Conservation (phyloP, 2,329 filamentous ascomycete species). For the Colletotrichum lindemuthianum region DNA sequence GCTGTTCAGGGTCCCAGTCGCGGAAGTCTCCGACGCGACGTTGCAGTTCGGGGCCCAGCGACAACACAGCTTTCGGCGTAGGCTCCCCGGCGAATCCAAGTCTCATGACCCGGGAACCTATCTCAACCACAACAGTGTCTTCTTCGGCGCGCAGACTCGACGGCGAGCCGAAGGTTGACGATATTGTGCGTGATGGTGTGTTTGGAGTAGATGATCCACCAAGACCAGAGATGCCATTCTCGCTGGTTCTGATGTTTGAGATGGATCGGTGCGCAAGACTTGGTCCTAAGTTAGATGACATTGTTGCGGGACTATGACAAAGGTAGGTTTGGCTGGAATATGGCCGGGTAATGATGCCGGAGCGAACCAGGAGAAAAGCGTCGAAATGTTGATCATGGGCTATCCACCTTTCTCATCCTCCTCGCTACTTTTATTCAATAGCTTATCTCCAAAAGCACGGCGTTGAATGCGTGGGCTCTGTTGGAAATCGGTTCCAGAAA, state of each 20-base stretch:
- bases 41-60: slow-evolving; percentile 79
- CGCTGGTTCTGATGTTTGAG: slow-evolving; percentile 62
- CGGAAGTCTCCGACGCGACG: slow-evolving; percentile 85
- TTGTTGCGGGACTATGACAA: slow-evolving; percentile 2
- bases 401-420: no score
- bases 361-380: no score
- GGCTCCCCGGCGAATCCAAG: slow-evolving; percentile 90
- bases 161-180: slow-evolving; percentile 67
- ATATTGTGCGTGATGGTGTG: slow-evolving; percentile 66
- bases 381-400: no score
- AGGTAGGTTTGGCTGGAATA: no score
- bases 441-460: no score
- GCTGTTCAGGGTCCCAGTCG: slow-evolving; percentile 69
- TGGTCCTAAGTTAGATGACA: slow-evolving; percentile 51
- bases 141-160: slow-evolving; percentile 79
- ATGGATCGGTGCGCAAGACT: slow-evolving; percentile 67
- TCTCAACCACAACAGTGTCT: slow-evolving; percentile 83
- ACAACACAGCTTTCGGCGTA: slow-evolving; percentile 74
- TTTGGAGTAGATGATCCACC: slow-evolving; percentile 61
- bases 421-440: no score
- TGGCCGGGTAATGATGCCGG: no score
- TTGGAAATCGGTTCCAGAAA: no score
- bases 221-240: slow-evolving; percentile 44
- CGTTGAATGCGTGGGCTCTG: no score
- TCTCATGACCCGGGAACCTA: slow-evolving; percentile 81